Evolutionary conservation across 2,329 filamentous ascomycete species (phyloP).

Genomic region (Penicillium sp.): DNA sequence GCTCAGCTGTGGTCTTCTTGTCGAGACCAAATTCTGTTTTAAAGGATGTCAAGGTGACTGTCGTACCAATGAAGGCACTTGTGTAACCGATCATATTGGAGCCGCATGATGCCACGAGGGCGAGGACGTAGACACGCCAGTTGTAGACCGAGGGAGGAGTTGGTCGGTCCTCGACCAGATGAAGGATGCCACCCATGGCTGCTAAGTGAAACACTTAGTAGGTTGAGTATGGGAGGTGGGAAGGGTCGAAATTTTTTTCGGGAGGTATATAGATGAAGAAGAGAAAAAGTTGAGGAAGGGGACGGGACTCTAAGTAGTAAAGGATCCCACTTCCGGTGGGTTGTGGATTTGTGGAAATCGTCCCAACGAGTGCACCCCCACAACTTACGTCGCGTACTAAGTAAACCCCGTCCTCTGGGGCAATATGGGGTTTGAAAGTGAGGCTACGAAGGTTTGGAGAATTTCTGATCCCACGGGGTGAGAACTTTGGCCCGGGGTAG

Average conservation of each 20-base stretch:
- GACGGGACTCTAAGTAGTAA: conserved; percentile 25
- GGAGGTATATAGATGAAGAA: conserved; percentile 11
- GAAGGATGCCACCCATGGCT: conserved; percentile 40
- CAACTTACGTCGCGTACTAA: conserved; percentile 28
- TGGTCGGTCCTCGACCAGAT: conserved; percentile 50
- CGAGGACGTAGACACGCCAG: conserved; percentile 61
- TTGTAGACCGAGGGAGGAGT: conserved; percentile 63
- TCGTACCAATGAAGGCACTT: conserved; percentile 78
- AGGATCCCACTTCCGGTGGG: conserved; percentile 11
- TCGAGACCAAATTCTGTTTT: conserved; percentile 67
- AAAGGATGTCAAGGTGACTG: conserved; percentile 71
- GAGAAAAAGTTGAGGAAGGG: conserved; percentile 17
- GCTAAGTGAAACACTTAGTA: conserved; percentile 14
- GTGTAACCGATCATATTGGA: conserved; percentile 67
- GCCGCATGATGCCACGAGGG: conserved; percentile 59
- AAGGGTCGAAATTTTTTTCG: background rate
- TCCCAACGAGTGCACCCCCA: conserved; percentile 30
- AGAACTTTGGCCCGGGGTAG: conserved; percentile 32
- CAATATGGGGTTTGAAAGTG: conserved; percentile 31
- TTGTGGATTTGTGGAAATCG: conserved; percentile 23
- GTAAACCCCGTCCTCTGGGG: conserved; percentile 32
- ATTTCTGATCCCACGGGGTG: conserved; percentile 22
- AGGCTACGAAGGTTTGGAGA: conserved; percentile 23
- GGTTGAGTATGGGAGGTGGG: background rate
- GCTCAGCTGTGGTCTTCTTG: conserved; percentile 50